A percentile compares a stretch with the other conserved stretches of the same genome.
phyloP scores from a whole-genome alignment of 305 asterid species.

The Rubia tinctorum region DNA sequence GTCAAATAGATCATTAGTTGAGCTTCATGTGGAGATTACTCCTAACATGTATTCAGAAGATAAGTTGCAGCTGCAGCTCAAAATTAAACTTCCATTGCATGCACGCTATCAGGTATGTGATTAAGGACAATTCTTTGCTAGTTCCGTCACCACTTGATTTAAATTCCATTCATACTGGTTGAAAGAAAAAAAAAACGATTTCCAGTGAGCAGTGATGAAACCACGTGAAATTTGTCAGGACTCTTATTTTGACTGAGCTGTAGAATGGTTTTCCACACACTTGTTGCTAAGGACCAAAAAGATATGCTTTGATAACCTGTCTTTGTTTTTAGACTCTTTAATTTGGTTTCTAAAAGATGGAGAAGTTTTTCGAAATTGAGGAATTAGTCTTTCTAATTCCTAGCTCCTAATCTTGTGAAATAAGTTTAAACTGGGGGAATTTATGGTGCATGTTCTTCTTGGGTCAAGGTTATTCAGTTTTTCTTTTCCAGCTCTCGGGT shows the following conservation, averaged over 20 bases:
- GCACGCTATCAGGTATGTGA: slow-evolving; percentile 75
- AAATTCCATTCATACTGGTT: neutral
- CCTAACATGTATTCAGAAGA: slow-evolving; percentile 25
- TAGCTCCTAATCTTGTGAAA: no score
- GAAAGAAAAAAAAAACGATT: neutral
- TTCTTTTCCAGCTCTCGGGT: neutral
- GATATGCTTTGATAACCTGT: neutral
- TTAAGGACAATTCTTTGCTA: neutral
- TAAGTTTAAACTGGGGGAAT: neutral
- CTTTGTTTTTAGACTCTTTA: no score
- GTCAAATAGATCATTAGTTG: slow-evolving; percentile 69
- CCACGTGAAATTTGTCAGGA: neutral
- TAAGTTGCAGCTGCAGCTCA: slow-evolving; percentile 37
- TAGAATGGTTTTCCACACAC: neutral
- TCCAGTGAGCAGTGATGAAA: neutral
- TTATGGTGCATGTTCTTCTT: no score
- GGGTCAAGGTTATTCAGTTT: neutral
- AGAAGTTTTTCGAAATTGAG: no score
- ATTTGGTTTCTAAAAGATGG: no score
- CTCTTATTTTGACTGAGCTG: neutral
- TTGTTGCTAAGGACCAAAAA: neutral
- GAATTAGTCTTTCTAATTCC: no score
- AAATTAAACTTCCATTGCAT: slow-evolving; percentile 64
- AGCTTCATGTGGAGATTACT: slow-evolving; percentile 54
- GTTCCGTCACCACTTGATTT: neutral